Base-by-base conservation (phyloP, 1,139 yeast species). In the Lodderomyces theae region DNA sequence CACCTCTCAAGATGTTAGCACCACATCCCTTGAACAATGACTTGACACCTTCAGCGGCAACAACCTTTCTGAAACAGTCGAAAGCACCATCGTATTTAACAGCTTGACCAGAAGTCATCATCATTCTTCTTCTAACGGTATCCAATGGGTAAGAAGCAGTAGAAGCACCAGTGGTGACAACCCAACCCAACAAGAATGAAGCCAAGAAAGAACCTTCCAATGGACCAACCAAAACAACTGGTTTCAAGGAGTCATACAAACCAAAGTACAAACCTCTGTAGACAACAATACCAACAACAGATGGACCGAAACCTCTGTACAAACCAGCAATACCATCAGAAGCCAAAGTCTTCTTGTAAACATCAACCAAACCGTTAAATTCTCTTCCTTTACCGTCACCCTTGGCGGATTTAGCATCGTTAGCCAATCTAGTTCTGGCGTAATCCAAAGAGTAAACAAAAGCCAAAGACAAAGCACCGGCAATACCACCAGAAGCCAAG, bases 1-100 rank as follows among this genome's bases (percentile, higher is more conserved):
- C 76, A 72, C 77, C 77, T 71, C 77, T 72, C 63, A 72, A 69
- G 72, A 72, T 72, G 75, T 72, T 72, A 60, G 77, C 77, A 69
- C 72, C 74, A 62, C 77, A 71, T 64, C 77, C 77, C 69, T 71
- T 72, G 74, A 72, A 72, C 63, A 72, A 69, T 54, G 77, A 70
- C 39, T 49, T 51, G 57, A 72, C 58, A 71, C 77, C 77, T 63
- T 72, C 77, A 58, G 77, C 74, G 49, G 77, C 77, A 52, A 72
- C 72, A 54, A 72, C 74, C 62, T 72, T 58, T 51, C 48, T 64
- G 71, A 65, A 64, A 64, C 72, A 65, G 63, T 72, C 77, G 53
- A 69, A 60, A 52, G 76, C 75, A 72, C 77, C 77, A 46, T 66
- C 56, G 66, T 72, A 72, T 68, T 72, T 71, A 52, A 72, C 76